These are phyloP conservation scores for Metarhizium sp. DNA, from an alignment of 2,329 filamentous ascomycete species.

Conservation along the genomic window DNA sequence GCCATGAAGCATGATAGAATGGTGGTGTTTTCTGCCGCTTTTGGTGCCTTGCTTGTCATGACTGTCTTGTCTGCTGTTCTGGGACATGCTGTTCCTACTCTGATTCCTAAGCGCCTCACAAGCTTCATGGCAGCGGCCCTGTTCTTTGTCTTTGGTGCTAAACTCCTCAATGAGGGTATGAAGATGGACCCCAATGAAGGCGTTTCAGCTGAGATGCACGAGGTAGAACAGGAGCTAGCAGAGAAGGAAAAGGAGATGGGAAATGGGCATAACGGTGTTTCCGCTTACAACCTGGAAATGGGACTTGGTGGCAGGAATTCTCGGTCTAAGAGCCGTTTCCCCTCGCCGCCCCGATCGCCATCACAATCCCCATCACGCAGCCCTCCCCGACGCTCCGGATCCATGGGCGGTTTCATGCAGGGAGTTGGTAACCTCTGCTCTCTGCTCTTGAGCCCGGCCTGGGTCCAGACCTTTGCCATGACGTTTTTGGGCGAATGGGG, in stretches of 20 bases:
- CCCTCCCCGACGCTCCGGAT: constrained; percentile 35
- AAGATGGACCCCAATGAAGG: constrained; percentile 85
- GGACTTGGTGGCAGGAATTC: constrained; percentile 63
- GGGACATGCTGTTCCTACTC: constrained; percentile 80
- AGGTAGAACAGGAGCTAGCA: constrained; percentile 87
- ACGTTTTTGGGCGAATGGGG: constrained; percentile 98
- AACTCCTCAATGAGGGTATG: constrained; percentile 76
- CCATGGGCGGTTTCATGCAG: constrained; percentile 32
- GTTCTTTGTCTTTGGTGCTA: constrained; percentile 83
- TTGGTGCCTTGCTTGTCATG: constrained; percentile 85
- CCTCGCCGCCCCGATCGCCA: constrained; percentile 71
- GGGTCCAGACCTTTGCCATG: constrained; percentile 99
- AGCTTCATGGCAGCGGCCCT: constrained; percentile 76
- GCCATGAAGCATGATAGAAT: constrained; percentile 95
- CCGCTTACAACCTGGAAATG: constrained; percentile 70
- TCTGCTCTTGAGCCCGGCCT: constrained; percentile 83
- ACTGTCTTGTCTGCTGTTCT: constrained; percentile 87
- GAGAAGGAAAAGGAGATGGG: constrained; percentile 79
- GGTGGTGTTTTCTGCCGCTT: constrained; percentile 91
- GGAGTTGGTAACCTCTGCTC: constrained; percentile 82
- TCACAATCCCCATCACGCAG: constrained; percentile 65
- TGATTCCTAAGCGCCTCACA: constrained; percentile 86
- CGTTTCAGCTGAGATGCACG: constrained; percentile 93
- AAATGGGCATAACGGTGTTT: constrained; percentile 42
- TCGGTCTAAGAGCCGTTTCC: constrained; percentile 64